Conservation (phyloP, 495 filamentous ascomycete species). For the Podospora didyma region DNA sequence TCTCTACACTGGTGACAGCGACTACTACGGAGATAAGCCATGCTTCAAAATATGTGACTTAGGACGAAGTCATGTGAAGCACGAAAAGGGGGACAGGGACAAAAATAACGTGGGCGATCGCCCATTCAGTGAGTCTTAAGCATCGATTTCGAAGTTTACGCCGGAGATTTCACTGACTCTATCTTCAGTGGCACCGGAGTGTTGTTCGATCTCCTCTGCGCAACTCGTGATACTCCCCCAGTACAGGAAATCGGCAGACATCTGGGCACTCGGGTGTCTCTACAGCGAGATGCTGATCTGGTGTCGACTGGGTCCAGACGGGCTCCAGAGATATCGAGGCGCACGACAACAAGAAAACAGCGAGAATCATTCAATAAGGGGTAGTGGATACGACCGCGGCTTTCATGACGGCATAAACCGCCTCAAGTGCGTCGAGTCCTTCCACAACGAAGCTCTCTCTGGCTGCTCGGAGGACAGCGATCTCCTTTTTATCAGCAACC, state of each 20-base stretch:
- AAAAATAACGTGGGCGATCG: background rate
- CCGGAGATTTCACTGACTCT: background rate
- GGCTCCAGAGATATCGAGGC: background rate
- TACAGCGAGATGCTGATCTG: slow-evolving; percentile 7
- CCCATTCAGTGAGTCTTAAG: background rate
- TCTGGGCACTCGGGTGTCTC: slow-evolving; percentile 3
- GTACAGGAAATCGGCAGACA: background rate
- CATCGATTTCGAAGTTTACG: background rate
- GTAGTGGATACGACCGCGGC: background rate
- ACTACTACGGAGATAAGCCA: background rate
- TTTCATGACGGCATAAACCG: background rate
- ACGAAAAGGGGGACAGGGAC: background rate
- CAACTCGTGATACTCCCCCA: background rate
- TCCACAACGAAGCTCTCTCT: background rate
- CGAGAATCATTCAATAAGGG: background rate
- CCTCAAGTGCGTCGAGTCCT: background rate
- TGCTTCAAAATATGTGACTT: background rate
- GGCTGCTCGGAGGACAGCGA: background rate
- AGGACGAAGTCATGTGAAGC: background rate
- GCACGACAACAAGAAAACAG: background rate
- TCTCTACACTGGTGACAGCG: background rate
- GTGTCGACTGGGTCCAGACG: background rate
- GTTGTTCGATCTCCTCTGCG: background rate
- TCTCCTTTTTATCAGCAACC: background rate
- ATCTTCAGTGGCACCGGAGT: background rate